Evolutionary conservation across 768 basidiomycete species (phyloP).

Genomic region (Boletus bicolor): DNA sequence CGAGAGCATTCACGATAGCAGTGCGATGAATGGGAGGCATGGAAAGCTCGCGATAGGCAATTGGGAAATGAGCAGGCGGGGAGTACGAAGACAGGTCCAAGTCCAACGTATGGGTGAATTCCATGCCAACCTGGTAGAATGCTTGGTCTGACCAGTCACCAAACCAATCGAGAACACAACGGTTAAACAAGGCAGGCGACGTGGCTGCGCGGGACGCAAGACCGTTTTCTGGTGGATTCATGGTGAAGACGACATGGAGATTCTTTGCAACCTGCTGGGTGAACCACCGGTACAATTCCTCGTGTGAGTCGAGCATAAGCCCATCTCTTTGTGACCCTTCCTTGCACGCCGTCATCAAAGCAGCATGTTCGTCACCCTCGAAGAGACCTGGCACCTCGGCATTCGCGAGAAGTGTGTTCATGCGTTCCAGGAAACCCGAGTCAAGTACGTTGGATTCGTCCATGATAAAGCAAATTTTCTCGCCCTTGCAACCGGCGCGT

Average conservation of each 20-base stretch:
- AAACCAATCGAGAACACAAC: slow-evolving; percentile 99
- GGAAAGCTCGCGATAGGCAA: slow-evolving; percentile 78
- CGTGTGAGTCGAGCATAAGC: slow-evolving; percentile 95
- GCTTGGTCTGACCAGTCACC: slow-evolving; percentile 99
- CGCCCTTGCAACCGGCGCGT: slow-evolving; percentile 94
- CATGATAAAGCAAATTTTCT: slow-evolving; percentile 99
- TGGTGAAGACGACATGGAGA: slow-evolving; percentile 97
- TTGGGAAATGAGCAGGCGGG: slow-evolving; percentile 81
- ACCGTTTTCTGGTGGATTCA: slow-evolving; percentile 97
- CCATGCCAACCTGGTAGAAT: slow-evolving; percentile 96
- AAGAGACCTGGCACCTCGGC: slow-evolving; percentile 99
- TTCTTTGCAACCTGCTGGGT: slow-evolving; percentile 98
- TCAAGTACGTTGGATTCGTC: slow-evolving; percentile 99
- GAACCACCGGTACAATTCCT: slow-evolving; percentile 98
- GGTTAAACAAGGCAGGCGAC: slow-evolving; percentile 97
- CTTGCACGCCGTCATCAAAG: slow-evolving; percentile 98
- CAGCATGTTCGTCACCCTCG: slow-evolving; percentile 98
- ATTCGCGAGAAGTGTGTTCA: slow-evolving; percentile 98
- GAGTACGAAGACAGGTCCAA: slow-evolving; percentile 82
- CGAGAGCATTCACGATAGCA: slow-evolving; percentile 91
- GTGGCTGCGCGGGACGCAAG: slow-evolving; percentile 95
- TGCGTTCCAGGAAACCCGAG: slow-evolving; percentile 98
- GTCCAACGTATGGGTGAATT: slow-evolving; percentile 93
- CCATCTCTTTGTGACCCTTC: slow-evolving; percentile 99
- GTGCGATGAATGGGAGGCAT: slow-evolving; percentile 88